Base-by-base conservation (phyloP, 2,329 filamentous ascomycete genomes). In the Alternaria solani region DNA sequence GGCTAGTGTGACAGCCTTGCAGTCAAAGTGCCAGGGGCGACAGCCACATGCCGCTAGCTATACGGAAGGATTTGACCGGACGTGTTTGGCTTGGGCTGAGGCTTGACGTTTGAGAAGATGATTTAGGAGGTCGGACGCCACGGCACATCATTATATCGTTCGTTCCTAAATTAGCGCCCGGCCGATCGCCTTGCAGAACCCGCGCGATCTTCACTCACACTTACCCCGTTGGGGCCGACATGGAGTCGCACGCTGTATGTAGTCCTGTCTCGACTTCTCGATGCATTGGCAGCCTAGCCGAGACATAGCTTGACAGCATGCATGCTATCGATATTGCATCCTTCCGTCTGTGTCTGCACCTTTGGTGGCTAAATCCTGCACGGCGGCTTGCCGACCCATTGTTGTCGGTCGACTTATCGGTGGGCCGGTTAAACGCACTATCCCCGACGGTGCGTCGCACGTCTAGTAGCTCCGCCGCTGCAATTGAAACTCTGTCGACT, bases 1-100 rank as follows among this genome's bases (percentile, higher is more conserved):
- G 47, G 47, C 46, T 60, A 59, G 55, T 55, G 59, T 52, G 47
- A 52, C 51, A 55, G 59, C 59, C 55, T 59, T 47, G 56, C 51
- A 59, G 39, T 52, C 28, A 55, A 25, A 5, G 34, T 23, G 18
- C 53, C 57, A 51, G 43, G 30, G 38, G 55, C 5, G 26, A 34
- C 32, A 20, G 53, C 46, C 53, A 60, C 53, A 28, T 8, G 32
- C 30, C 53, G 47, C 54, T 57, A 57, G 28, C 41, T 20, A 36
- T 7, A 16, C 52, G 41, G 54, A 28, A 51, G 47, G 43, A 47
- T 38, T 48, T 43, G 46, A 47, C 41, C 34, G 53, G 41, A 41
- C 23, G n/a, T 26, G 7, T 42, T 43, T 42, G 38, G 20, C 26
- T 41, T 51, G 32, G 28, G 34, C 34, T 26, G n/a, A 44, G 32